phyloP scores from a whole-genome alignment of 768 basidiomycete species.

The Antrodiella citrinella region DNA sequence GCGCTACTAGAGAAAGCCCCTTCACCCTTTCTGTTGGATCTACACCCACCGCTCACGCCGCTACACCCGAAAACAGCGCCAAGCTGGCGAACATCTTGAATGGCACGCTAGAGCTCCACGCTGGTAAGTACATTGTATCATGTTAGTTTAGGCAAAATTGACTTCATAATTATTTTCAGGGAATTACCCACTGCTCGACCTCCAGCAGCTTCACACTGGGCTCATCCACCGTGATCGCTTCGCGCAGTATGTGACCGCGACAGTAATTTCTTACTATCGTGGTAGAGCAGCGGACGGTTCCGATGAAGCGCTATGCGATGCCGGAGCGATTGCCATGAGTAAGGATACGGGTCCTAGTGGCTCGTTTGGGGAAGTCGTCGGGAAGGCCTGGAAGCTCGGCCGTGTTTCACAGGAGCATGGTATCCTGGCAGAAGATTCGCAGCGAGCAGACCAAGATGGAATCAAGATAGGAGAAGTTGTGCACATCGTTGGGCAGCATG shows the following conservation, averaged over 20 bases:
- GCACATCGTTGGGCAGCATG: conserved; percentile 78
- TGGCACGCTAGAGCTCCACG: conserved; percentile 68
- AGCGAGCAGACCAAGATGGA: conserved; percentile 3
- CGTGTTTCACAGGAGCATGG: conserved; percentile 77
- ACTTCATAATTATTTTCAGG: no score
- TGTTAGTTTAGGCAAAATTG: neutral
- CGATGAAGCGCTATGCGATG: conserved; percentile 77
- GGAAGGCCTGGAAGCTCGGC: conserved; percentile 55
- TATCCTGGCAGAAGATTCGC: conserved; percentile 33
- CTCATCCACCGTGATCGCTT: conserved; percentile 50
- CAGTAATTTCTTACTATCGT: conserved; percentile 75
- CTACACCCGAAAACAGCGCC: conserved; percentile 41
- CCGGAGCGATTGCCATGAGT: conserved; percentile 80
- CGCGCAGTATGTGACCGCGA: conserved; percentile 61
- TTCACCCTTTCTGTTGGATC: conserved; percentile 78
- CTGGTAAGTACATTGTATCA: conserved; percentile 43
- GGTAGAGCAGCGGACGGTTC: conserved; percentile 49
- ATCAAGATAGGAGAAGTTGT: conserved; percentile 47
- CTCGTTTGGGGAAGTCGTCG: conserved; percentile 66
- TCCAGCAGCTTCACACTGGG: conserved; percentile 74
- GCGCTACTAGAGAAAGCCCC: conserved; percentile 29
- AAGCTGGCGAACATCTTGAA: conserved; percentile 40
- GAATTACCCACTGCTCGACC: conserved; percentile 77
- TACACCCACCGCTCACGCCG: conserved; percentile 83
- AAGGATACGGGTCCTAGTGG: conserved; percentile 74